These are phyloP conservation scores for Trichoderma hamatum DNA, from an alignment of 2,329 filamentous ascomycete species.

Conservation along the genomic window DNA sequence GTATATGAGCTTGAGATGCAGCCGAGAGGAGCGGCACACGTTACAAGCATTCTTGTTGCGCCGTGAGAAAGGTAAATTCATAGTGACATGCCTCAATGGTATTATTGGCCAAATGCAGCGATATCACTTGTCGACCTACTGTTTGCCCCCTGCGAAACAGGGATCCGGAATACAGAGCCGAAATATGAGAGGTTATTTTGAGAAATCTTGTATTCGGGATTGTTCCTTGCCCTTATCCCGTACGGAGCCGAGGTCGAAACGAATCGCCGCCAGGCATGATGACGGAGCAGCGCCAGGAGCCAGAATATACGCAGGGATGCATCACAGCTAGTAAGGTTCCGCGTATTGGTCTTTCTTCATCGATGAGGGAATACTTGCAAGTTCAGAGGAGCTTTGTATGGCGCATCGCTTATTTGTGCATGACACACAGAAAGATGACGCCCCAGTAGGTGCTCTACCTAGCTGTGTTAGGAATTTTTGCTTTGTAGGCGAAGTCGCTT, in stretches of 20 bases:
- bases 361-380: not conserved
- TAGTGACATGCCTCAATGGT: conserved; percentile 17
- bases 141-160: not conserved
- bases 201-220: not conserved
- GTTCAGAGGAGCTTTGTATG: not conserved
- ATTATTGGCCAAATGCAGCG: conserved; percentile 12
- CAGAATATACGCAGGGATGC: not conserved
- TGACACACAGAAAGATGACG: conserved; percentile 1
- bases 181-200: conserved; percentile 6
- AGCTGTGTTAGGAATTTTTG: conserved; percentile 6
- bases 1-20: not conserved
- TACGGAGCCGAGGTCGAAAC: not conserved
- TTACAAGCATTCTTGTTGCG: not conserved
- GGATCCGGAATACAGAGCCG: conserved; percentile 15
- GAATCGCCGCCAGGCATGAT: not conserved
- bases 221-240: not conserved
- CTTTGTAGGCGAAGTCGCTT: conserved; percentile 5
- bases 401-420: not conserved
- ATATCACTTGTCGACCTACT: conserved; percentile 13
- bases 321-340: conserved; percentile 2
- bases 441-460: not conserved
- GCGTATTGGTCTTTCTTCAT: not conserved
- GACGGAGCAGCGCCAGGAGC: not conserved
- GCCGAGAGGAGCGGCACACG: not conserved
- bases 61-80: not conserved